Evolutionary conservation across 208 protist genomes (phyloP).

Genomic region (Sergeia podlipaevii): DNA sequence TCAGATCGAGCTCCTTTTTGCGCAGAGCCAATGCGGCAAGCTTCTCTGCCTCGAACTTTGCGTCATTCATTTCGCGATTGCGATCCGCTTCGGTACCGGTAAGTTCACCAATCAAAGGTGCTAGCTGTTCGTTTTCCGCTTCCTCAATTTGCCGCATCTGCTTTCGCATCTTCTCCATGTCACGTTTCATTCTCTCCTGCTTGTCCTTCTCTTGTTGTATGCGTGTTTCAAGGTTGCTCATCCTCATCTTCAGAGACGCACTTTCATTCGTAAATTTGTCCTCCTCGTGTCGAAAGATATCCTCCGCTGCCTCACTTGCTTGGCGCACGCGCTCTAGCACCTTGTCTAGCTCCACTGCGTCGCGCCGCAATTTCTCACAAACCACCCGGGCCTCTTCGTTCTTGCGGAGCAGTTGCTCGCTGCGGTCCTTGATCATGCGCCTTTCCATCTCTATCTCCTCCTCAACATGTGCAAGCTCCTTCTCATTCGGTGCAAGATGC

Average conservation of each 20-base stretch:
- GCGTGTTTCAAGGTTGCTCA: conserved; percentile 60
- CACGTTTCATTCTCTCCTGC: conserved; percentile 51
- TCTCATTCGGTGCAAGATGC: conserved; percentile 66
- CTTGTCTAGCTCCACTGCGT: conserved; percentile 73
- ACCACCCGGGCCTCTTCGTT: conserved; percentile 81
- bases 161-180: conserved; percentile 74
- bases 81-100: conserved; percentile 48
- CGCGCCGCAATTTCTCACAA: conserved; percentile 68
- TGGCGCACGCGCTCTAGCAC: conserved; percentile 24
- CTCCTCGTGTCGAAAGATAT: conserved; percentile 45
- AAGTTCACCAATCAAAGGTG: conserved; percentile 53
- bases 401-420: conserved; percentile 75
- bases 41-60: conserved; percentile 76
- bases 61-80: conserved; percentile 56
- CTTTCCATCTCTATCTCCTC: conserved; percentile 86
- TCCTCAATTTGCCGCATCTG: conserved; percentile 80
- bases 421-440: conserved; percentile 80
- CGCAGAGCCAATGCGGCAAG: conserved; percentile 50
- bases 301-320: conserved; percentile 50
- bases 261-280: conserved; percentile 59
- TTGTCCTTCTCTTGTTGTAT: conserved; percentile 83
- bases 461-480: conserved; percentile 69
- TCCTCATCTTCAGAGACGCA: conserved; percentile 51
- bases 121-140: conserved; percentile 52
- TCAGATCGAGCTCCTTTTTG: conserved; percentile 68